Conservation (phyloP, 2,329 filamentous ascomycete species). For the Septoria linicola region DNA sequence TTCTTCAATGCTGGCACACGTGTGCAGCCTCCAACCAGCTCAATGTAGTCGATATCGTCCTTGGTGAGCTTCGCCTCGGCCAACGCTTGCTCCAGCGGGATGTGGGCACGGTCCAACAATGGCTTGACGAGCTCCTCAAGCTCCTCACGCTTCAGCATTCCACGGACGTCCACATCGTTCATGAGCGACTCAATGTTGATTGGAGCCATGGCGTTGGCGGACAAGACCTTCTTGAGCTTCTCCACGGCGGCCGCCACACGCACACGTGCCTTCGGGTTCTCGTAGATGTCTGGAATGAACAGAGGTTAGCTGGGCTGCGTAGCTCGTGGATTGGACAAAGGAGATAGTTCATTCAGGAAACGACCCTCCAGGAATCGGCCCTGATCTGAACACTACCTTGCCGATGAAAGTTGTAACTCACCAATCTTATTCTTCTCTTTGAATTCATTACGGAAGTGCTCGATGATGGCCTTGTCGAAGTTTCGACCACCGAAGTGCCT, state of each 20-base stretch:
- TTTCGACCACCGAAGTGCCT: conserved; percentile 96
- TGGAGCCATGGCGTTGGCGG: conserved; percentile 87
- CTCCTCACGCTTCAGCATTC: conserved; percentile 90
- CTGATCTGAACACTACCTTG: not conserved
- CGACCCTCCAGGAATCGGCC: too few relatives aligned
- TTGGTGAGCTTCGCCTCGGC: conserved; percentile 87
- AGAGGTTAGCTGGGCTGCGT: conserved; percentile 9
- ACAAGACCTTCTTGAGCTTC: conserved; percentile 98
- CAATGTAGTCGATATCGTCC: conserved; percentile 89
- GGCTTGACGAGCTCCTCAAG: conserved; percentile 88
- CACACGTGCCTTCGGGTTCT: conserved; percentile 83
- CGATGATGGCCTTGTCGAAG: conserved; percentile 91
- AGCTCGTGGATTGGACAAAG: too few relatives aligned
- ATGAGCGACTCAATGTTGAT: conserved; percentile 98
- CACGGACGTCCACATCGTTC: conserved; percentile 90
- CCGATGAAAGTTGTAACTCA: conserved; percentile 5
- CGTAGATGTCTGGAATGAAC: conserved; percentile 66
- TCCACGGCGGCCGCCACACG: conserved; percentile 86
- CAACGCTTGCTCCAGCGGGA: conserved; percentile 84
- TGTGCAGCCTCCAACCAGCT: conserved; percentile 91
- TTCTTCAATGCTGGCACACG: conserved; percentile 93
- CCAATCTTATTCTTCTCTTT: conserved; percentile 92
- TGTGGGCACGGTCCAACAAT: conserved; percentile 69
- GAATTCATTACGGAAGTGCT: conserved; percentile 95
- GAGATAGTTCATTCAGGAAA: too few relatives aligned